Evolutionary conservation across 2,329 filamentous ascomycete genomes (phyloP), one percentile per base, ranked within the genome.

Genomic region (Colletotrichum camelliae): DNA sequence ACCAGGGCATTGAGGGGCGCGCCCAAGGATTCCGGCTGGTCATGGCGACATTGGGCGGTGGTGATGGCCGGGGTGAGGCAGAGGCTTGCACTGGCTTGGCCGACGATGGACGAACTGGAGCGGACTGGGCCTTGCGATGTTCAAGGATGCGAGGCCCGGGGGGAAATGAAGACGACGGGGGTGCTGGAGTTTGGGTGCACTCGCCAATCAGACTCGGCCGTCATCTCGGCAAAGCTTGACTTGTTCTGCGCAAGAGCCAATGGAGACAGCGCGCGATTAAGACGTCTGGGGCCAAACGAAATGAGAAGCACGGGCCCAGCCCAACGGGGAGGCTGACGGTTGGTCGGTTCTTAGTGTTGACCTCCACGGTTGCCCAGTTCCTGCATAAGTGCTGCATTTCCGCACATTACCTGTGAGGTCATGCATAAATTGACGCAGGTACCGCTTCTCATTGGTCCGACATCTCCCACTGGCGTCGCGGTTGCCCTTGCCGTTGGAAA

Each of bases 211-310:
- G 67, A 74, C 66, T 61, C 52, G 66, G 72, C 60, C 66, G 16
- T 71, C 66, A 75, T 75, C 74, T 76, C 74, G 66, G 74, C 74
- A 76, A 76, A 74, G 72, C 71, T 76, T 67, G 71, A 76, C 65
- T 65, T 55, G n/a, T 67, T 58, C 66, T 13, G 16, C 15, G 13
- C 55, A 62, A 52, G 29, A 75, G 35, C 74, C 74, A 76, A 76
- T 76, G 43, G 37, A 66, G 35, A 18, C 61, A 35, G 37, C 33
- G 71, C 61, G 71, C 71, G 48, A 71, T 29, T 67, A 62, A 75
- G 72, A 33, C 71, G 70, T 67, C 67, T 55, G 39, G 43, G 48
- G 35, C 74, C 60, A 75, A 67, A 76, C 24, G 72, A 76, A 76
- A 75, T 76, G 66, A 76, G 48, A 13, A 58, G 48, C 74, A 76